Conservation (phyloP, 805 yeast genomes). For the Metschnikowia santaceciliae region DNA sequence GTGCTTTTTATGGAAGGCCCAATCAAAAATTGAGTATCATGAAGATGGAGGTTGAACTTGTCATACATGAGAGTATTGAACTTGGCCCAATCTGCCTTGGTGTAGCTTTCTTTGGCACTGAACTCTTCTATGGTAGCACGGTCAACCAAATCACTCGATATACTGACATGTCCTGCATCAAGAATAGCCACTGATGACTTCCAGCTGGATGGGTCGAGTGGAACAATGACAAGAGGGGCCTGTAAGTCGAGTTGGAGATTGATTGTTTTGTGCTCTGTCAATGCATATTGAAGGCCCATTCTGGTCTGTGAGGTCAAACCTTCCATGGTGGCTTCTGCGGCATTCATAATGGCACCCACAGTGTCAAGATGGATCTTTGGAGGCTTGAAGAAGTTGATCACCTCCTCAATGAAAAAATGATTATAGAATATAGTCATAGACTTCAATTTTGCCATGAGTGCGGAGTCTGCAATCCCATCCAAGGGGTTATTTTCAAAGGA, state of each 20-base stretch:
- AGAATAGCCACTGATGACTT: constrained; percentile 84
- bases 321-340: constrained; percentile 93
- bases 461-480: constrained; percentile 79
- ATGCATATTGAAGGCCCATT: constrained; percentile 86
- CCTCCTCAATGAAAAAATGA: constrained; percentile 73
- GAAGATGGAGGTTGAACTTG: constrained; percentile 67
- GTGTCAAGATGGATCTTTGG: constrained; percentile 85
- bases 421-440: constrained; percentile 91
- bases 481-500: constrained; percentile 84
- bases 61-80: constrained; percentile 85
- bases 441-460: constrained; percentile 64
- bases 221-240: constrained; percentile 87
- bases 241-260: constrained; percentile 84
- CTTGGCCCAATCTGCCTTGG: constrained; percentile 68
- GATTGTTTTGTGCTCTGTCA: constrained; percentile 91
- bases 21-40: constrained; percentile 83
- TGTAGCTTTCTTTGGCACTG: constrained; percentile 56
- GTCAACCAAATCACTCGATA: constrained; percentile 75
- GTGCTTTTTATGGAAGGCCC: constrained; percentile 81
- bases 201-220: constrained; percentile 74
- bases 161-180: constrained; percentile 93
- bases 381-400: constrained; percentile 76
- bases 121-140: constrained; percentile 63
- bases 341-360: constrained; percentile 83
- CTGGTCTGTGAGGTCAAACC: constrained; percentile 87